These are phyloP conservation scores for Skeletonema tropicum DNA, from an alignment of 108 stramenopile species.

Conservation along the genomic window DNA sequence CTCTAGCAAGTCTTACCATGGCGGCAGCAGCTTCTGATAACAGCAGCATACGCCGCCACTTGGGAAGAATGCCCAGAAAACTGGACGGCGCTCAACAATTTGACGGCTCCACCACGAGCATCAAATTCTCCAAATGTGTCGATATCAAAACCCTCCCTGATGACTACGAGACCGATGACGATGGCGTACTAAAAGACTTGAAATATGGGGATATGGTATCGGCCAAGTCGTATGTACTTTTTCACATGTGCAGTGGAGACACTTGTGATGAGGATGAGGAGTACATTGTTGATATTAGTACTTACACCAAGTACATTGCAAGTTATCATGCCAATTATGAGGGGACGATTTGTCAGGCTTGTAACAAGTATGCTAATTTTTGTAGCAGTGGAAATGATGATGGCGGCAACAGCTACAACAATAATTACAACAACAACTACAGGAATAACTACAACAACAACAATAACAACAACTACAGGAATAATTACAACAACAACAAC, in stretches of 20 bases:
- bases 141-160: slow-evolving; percentile 30
- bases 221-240: slow-evolving; percentile 64
- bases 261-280: slow-evolving; percentile 57
- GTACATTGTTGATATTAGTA: slow-evolving; percentile 61
- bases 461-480: slow-evolving; percentile 23
- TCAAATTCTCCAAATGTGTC: slow-evolving; percentile 45
- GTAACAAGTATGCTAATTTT: slow-evolving; percentile 57
- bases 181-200: slow-evolving; percentile 29
- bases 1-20: not conserved
- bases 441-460: too few species aligned
- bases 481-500: slow-evolving; percentile 23
- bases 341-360: slow-evolving; percentile 58
- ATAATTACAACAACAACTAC: slow-evolving; percentile 25
- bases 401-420: slow-evolving; percentile 10
- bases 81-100: not conserved
- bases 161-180: slow-evolving; percentile 39
- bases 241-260: slow-evolving; percentile 58
- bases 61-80: not conserved
- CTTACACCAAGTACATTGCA: slow-evolving; percentile 56
- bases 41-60: not conserved
- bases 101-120: slow-evolving; percentile 29
- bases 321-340: slow-evolving; percentile 51
- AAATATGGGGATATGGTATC: slow-evolving; percentile 39
- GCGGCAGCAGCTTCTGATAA: not conserved
- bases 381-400: slow-evolving; percentile 17